A percentile compares a stretch with the other conserved stretches of the same genome.
Evolutionary conservation across 768 basidiomycete genomes (phyloP).

Genomic region (Russula olivacea): DNA sequence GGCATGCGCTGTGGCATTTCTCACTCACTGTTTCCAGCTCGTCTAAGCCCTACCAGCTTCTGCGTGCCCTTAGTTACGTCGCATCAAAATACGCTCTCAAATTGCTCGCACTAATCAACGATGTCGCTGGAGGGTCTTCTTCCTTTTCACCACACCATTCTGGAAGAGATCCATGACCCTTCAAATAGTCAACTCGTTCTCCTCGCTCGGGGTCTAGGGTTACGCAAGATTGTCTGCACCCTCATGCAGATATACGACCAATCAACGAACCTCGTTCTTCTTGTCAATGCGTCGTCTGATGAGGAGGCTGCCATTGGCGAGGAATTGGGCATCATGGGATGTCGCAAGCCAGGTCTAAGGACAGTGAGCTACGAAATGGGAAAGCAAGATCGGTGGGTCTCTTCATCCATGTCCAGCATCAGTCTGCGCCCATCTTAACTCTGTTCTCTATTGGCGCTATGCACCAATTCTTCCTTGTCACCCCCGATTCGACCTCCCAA

Average conservation of each 20-base stretch:
- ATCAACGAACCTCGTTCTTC: slow-evolving; percentile 72
- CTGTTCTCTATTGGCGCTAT: background rate
- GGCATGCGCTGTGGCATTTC: background rate
- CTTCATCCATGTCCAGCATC: background rate
- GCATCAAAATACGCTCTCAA: background rate
- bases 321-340: slow-evolving; percentile 89
- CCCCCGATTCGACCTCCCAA: background rate
- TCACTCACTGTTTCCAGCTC: background rate
- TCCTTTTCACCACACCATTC: slow-evolving; percentile 60
- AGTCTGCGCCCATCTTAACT: background rate
- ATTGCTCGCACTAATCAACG: background rate
- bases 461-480: background rate
- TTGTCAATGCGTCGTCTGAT: slow-evolving; percentile 78
- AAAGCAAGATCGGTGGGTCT: slow-evolving; percentile 65
- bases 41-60: background rate
- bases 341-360: slow-evolving; percentile 76
- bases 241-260: slow-evolving; percentile 91
- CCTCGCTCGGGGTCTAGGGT: slow-evolving; percentile 84
- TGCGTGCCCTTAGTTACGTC: background rate
- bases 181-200: slow-evolving; percentile 67
- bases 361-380: slow-evolving; percentile 78
- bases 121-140: slow-evolving; percentile 34
- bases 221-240: slow-evolving; percentile 76
- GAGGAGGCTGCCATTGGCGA: slow-evolving; percentile 91
- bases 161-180: slow-evolving; percentile 69